Evolutionary conservation across 345 rosid genomes (phyloP), one percentile per base, ranked within the genome.

Genomic region (Euphorbia pulcherrima): DNA sequence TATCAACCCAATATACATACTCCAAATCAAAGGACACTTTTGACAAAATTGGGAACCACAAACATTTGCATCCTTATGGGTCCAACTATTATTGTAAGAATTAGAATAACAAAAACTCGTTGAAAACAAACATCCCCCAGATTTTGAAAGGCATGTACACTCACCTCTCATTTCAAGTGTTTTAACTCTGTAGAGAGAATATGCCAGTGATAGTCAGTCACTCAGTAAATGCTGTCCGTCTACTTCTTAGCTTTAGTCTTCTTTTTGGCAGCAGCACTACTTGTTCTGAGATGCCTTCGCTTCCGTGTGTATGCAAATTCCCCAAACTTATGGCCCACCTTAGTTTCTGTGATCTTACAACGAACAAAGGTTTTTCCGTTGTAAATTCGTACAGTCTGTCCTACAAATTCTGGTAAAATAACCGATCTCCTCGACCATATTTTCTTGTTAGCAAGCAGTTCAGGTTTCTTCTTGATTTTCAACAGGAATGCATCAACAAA

Each of bases 241-340:
- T 58, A 29, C 57, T 47, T 58, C 20, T 29, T 33, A 33, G 37
- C 65, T 9, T 27, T 55, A 44, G 39, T 55, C 21, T 58, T 65
- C 30, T 60, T 59, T n/a, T 41, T 30, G 0, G 26, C 20, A 21
- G 24, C 60, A 21, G 57, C 29, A 24, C 39, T n/a, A 46, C 55
- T 37, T 6, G 48, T 16, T 20, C 59, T 20, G 13, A 65, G 11
- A 51, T 24, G 17, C 52, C 70, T 75, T 20, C 83, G 51, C 58
- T 75, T 79, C 41, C 81, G 72, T 14, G 87, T 83, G 30, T 76
- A 54, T 39, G 84, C 82, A 55, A 83, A 78, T 75, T 83, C 86
- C 20, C 83, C 84, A 74, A 83, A 83, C 61, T 80, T 83, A 69
- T 80, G 86, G 26, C 86, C 86, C 39, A 83, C 84, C 77, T 73